Base-by-base conservation (phyloP, 805 yeast species). In the Candida dajiaensis region DNA sequence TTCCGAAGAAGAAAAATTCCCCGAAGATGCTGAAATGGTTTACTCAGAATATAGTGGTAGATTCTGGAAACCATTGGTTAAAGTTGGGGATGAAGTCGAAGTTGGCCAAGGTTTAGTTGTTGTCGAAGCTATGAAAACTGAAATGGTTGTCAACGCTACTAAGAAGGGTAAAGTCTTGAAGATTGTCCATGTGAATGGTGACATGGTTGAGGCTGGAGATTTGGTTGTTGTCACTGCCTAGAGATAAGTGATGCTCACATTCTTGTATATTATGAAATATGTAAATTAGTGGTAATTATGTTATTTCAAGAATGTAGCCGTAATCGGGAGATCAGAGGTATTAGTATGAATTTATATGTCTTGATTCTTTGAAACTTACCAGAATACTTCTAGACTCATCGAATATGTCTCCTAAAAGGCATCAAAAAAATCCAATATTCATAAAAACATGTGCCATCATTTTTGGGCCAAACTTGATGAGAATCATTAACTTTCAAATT, bases 81-180 rank as follows among this genome's bases (percentile, higher is more conserved):
- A 74, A 47, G 90, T 76, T 40, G 97, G 97, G 21, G 94, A 86
- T 57, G 67, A 53, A 6, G 95, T 92, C 23, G 68, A 71, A 44
- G 75, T 69, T 41, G 95, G 90, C 29, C 92, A 88, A 57, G 89
- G 89, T 5, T 72, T 92, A 50, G 77, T 92, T 54, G 89, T 94
- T 36, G 87, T 92, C 45, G 99, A 92, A 67, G 98, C 99, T 46
- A 92, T 92, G 99, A 92, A 92, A 74, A 94, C 98, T 0, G 99
- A 92, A 68, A 92, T 92, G 97, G 77, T 80, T 43, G 95, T 92
- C 31, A 72, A 67, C 45, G 80, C 97, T 19, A 76, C 95, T 1
- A 71, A 62, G 46, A 70, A 72, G 20, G 95, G 96, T 58, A 84
- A 78, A 60, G 90, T 88, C 20, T 61, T 77, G 42, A 85, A 85